Percentiles rank a stretch among this genome's conserved stretches.
phyloP scores from a whole-genome alignment of 129 eudicot genomes.

The Silybum marianum region DNA sequence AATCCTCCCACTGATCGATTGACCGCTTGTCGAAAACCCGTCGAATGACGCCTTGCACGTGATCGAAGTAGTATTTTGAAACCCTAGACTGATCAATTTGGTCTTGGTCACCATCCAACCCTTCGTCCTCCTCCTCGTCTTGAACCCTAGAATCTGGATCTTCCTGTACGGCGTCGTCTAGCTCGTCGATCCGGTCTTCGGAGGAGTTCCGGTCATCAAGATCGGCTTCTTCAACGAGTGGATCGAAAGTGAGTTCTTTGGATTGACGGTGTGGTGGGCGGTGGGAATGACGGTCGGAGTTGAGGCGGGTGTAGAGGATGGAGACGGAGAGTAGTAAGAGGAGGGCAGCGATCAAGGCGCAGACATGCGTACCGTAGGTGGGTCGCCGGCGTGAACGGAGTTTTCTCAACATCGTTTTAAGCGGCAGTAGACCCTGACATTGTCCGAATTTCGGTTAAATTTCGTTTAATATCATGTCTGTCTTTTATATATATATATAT shows the following conservation, averaged over 20 bases:
- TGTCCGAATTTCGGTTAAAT: slow-evolving; percentile 16
- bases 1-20: slow-evolving; percentile 77
- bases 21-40: slow-evolving; percentile 63
- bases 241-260: slow-evolving; percentile 41
- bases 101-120: slow-evolving; percentile 50
- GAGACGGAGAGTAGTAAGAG: slow-evolving; percentile 86
- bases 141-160: slow-evolving; percentile 35
- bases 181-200: slow-evolving; percentile 81
- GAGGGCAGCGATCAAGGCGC: slow-evolving; percentile 67
- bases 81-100: slow-evolving; percentile 41
- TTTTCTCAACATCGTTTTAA: slow-evolving; percentile 44
- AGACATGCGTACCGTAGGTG: slow-evolving; percentile 59
- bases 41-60: slow-evolving; percentile 55
- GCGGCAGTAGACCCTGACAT: slow-evolving; percentile 15
- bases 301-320: slow-evolving; percentile 76
- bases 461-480: neutral
- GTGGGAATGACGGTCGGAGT: slow-evolving; percentile 38
- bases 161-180: slow-evolving; percentile 49
- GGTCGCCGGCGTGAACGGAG: slow-evolving; percentile 86
- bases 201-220: slow-evolving; percentile 45
- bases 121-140: slow-evolving; percentile 40
- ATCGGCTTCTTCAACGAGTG: slow-evolving; percentile 53
- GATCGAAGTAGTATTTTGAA: slow-evolving; percentile 74
- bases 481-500: neutral
- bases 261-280: slow-evolving; percentile 36